Evolutionary conservation across 1,139 yeast genomes (phyloP), one percentile per base, ranked within the genome.

Genomic region (Taphrina deformans): DNA sequence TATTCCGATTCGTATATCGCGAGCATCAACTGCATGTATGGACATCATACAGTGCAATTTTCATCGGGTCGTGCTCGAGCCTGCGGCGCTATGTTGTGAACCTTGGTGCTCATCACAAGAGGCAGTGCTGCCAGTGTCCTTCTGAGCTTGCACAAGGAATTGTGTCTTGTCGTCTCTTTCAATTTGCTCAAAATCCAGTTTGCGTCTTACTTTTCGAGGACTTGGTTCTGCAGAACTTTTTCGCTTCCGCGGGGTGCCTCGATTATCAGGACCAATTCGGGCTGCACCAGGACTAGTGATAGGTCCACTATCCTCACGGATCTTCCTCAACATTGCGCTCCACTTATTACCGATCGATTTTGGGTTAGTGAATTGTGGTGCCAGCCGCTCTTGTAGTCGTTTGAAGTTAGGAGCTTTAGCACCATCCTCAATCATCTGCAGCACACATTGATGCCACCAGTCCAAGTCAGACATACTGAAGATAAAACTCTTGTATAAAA

Each of bases 371-470:
- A 10, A 44, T 21, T 44, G 48, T 21, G 48, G 12, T 10, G 48
- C 24, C 48, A 44, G n/a, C 6, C 48, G 18, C 27, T 44, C 48
- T 44, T 44, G 48, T 44, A 44, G 48, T n/a, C 48, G 48, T 7
- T 21, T 21, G 29, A 44, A 44, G n/a, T 44, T 44, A 7, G 48
- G 48, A 18, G 48, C 27, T 21, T 44, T 44, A 16, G 48, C 48
- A 10, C 48, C 48, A 21, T 44, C 48, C 29, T 44, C 48, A 27
- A 21, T 21, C 48, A 44, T 44, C n/a, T 44, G 48, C 21, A 44
- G 27, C 7, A 44, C 48, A 6, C 48, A 44, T 21, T 44, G 27
- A 3, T 23, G 48, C 48, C 48, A 44, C 24, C 24, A 44, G 7
- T 44, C 48, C 27, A 23, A 7, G 9, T 44, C 48, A 21, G 48